Percentiles rank a stretch among this genome's conserved stretches.
Evolutionary conservation across 345 rosid genomes (phyloP).

Genomic region (Gossypium stocksii): DNA sequence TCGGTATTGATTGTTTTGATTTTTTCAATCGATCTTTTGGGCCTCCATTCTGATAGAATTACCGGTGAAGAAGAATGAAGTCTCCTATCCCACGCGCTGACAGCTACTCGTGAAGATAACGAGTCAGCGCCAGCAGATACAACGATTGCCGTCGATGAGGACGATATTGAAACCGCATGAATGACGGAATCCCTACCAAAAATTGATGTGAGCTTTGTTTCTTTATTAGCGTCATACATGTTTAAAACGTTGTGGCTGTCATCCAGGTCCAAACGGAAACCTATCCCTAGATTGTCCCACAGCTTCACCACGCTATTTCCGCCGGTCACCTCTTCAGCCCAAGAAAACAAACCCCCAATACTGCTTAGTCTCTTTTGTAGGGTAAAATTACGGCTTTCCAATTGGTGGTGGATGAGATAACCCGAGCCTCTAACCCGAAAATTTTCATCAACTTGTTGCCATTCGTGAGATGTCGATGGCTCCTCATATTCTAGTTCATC

Average conservation of each 20-base stretch:
- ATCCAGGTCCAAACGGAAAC: conserved; percentile 29
- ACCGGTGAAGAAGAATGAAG: conserved; percentile 38
- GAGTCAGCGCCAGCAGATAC: conserved; percentile 34
- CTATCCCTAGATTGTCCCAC: conserved; percentile 48
- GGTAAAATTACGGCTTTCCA: conserved; percentile 19
- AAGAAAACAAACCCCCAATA: conserved; percentile 39
- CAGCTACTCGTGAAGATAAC: conserved; percentile 19
- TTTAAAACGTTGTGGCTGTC: conserved; percentile 11
- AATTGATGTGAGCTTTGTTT: conserved; percentile 15
- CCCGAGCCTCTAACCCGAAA: conserved; percentile 45
- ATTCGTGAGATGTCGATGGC: conserved; percentile 8
- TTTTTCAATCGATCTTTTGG: conserved; percentile 29
- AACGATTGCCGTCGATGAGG: conserved; percentile 30
- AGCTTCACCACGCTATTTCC: conserved; percentile 58
- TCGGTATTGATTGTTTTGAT: conserved; percentile 25
- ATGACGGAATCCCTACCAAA: conserved; percentile 14
- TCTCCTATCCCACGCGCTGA: conserved; percentile 68
- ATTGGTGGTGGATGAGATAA: conserved; percentile 16
- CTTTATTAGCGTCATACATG: conserved; percentile 12
- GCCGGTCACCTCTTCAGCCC: conserved; percentile 34
- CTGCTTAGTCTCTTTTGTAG: conserved; percentile 42
- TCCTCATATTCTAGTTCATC: conserved; percentile 30
- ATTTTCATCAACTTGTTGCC: conserved; percentile 32
- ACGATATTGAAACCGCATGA: conserved; percentile 19
- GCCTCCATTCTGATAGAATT: conserved; percentile 63